These are phyloP conservation scores for Canavalia gladiata DNA, from an alignment of 306 rosid genomes.

Conservation along the genomic window DNA sequence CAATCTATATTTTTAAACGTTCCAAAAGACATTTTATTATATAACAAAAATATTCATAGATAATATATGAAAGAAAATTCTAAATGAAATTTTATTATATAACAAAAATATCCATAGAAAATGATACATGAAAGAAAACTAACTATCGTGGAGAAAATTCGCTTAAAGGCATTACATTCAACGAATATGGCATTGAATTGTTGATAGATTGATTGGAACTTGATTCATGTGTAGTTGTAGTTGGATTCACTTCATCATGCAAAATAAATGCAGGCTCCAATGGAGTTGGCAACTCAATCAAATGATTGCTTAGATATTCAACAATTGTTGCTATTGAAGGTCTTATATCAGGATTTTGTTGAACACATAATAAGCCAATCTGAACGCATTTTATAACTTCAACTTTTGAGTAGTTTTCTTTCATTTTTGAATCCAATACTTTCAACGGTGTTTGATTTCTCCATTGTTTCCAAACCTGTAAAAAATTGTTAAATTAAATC, in stretches of 20 bases:
- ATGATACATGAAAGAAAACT: background rate
- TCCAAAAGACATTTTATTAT: background rate
- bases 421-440: conserved; percentile 34
- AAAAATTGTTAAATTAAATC: background rate
- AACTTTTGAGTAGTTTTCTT: background rate
- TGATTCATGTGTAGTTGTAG: background rate
- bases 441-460: conserved; percentile 5
- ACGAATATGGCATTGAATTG: background rate
- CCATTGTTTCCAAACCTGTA: conserved; percentile 45
- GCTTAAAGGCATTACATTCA: background rate
- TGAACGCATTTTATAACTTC: conserved; percentile 48
- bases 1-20: no score
- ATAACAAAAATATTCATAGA: background rate
- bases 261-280: conserved; percentile 44
- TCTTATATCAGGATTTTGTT: conserved; percentile 47
- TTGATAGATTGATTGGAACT: background rate
- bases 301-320: conserved; percentile 34
- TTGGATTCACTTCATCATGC: background rate
- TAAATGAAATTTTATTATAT: background rate
- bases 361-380: conserved; percentile 57
- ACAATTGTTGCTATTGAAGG: conserved; percentile 53
- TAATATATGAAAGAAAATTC: background rate
- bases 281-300: conserved; percentile 43
- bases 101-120: background rate
- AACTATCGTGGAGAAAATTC: background rate